Base-by-base conservation (phyloP, 208 protist species). In the Lotmaria passim region DNA sequence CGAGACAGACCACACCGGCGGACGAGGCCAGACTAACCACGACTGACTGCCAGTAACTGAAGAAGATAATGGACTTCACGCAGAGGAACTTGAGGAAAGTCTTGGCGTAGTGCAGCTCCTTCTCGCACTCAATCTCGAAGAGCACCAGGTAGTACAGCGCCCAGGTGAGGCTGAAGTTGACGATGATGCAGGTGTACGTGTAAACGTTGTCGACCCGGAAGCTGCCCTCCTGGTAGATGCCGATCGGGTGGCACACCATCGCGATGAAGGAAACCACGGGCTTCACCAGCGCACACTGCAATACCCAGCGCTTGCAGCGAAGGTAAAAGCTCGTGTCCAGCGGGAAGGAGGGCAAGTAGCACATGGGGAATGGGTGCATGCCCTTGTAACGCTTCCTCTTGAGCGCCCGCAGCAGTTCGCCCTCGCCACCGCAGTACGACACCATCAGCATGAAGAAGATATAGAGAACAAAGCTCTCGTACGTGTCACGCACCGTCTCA, bases 401-500 rank as follows among this genome's bases (percentile, higher is more conserved):
- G 44, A 95, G 67, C n/a, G 86, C 79, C 24, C 85, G 80, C 69
- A 97, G 70, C 38, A 96, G 79, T 62, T 91, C 79, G 7, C 85
- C 85, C 66, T 96, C 93, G 7, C 90, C 89, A 21, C 87, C 93
- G 60, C 92, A 92, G 75, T 94, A 96, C 34, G 82, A 90, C 17
- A 96, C 81, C 68, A 97, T 89, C n/a, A 97, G 77, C 71, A 87
- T 89, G 56, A 97, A 89, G 75, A 97, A 97, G 47, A 93, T 88
- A 77, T 97, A 97, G 19, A 97, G 75, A 15, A 97, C 91, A 74
- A 95, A 94, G 66, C 86, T 90, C 78, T 97, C 90, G 82, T 96
- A 96, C 21, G 82, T 87, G 71, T 95, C 90, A 0, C 92, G 89
- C 38, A 94, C 74, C 15, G 87, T 90, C 46, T 88, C 86, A 55